Evolutionary conservation across 2,329 filamentous ascomycete genomes (phyloP), one percentile per base, ranked within the genome.

Genomic region (Paracamarosporium sp.): DNA sequence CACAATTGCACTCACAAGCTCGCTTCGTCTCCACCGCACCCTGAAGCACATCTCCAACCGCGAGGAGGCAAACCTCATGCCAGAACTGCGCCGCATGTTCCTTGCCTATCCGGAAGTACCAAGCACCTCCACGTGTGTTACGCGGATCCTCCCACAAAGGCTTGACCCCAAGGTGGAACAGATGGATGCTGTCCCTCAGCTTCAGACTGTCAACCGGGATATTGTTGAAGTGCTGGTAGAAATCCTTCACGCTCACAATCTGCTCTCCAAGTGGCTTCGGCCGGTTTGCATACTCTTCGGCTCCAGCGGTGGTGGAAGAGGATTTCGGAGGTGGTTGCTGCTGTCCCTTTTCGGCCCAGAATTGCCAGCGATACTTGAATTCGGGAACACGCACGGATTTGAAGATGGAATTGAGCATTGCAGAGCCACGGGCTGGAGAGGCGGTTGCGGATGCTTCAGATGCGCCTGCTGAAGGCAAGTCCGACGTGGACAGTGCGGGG

Each of bases 81-180:
- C 90, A 97, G 72, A 91, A 90, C 68, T 89, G 89, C 2, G 87
- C 85, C 2, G 82, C 84, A 35, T 85, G 84, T 60, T 82, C 83
- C 81, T 96, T 97, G 62, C 89, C 88, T 43, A 97, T 89, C 50
- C 93, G 88, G 78, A 98, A 96, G 22, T 92, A 96, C 92, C 92
- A 97, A 74, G 90, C 90, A 48, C 94, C 94, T 51, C 94, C 94
- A 60, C 88, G 84, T 58, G 90, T 82, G 78, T 97, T 97, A 69
- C 95, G 88, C 38, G 91, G 86, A 74, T 98, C 94, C 79, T 93
- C 91, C 84, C 93, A 91, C 41, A 93, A 86, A 20, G 90, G 91
- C 80, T 91, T 90, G 76, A 93, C 90, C 66, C 91, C 88, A 66
- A 89, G 83, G 86, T 91, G 92, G 79, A 91, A 92, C 75, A 93